A percentile compares a stretch with the other conserved stretches of the same genome.
Evolutionary conservation across 106 monocot species (phyloP).

Genomic region (Acorus gramineus): DNA sequence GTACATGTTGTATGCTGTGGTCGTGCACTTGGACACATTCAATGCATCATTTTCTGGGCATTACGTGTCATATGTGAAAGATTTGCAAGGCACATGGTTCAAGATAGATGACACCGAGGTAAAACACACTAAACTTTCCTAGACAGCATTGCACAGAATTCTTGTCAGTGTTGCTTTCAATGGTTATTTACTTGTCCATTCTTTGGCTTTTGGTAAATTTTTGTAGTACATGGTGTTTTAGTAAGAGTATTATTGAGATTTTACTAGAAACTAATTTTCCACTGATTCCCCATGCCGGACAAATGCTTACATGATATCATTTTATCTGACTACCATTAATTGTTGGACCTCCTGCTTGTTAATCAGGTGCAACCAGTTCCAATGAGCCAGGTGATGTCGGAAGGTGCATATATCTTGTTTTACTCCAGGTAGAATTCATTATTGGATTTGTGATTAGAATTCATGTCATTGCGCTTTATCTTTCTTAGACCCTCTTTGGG

Average conservation of each 20-base stretch:
- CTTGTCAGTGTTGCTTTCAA: no score
- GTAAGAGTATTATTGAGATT: no score
- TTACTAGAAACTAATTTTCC: no score
- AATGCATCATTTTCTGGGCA: constrained; percentile 96
- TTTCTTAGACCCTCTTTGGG: no score
- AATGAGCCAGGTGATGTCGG: constrained; percentile 83
- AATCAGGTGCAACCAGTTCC: constrained; percentile 72
- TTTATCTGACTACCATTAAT: no score
- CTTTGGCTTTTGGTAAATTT: no score
- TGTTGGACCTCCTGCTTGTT: background rate
- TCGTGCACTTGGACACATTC: constrained; percentile 79
- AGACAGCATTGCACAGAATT: no score
- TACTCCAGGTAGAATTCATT: constrained; percentile 61
- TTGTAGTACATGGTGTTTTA: no score
- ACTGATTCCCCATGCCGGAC: no score
- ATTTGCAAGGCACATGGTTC: constrained; percentile 78
- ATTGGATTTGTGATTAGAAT: background rate
- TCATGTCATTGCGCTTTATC: no score
- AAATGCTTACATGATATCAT: no score
- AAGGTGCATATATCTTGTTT: constrained; percentile 96
- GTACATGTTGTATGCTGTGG: constrained; percentile 82
- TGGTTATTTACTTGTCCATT: no score
- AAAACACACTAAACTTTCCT: background rate
- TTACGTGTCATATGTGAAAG: constrained; percentile 89
- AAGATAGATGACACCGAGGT: constrained; percentile 86